A percentile compares a stretch with the other conserved stretches of the same genome.
Conservation (phyloP, 768 basidiomycete species). For the Phaeotremella fagi region DNA sequence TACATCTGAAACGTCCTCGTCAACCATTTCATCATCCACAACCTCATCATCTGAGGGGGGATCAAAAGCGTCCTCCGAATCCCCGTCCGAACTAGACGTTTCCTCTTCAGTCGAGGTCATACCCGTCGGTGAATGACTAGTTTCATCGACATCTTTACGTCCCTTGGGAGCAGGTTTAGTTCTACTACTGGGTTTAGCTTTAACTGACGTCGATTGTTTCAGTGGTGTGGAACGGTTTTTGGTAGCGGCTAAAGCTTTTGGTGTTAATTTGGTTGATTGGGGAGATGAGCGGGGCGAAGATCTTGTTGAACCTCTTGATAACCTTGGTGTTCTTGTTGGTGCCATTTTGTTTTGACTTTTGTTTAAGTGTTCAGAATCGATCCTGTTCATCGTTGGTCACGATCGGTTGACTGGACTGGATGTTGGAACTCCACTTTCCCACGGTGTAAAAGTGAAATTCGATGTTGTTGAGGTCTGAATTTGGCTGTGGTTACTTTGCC, state of each 20-base stretch:
- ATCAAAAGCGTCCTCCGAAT: conserved; percentile 30
- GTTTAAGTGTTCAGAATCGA: no score
- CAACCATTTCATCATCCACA: conserved; percentile 12
- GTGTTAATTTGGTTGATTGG: background rate
- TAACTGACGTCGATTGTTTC: background rate
- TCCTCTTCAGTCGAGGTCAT: conserved; percentile 17
- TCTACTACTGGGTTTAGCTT: conserved; percentile 4
- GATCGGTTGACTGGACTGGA: no score
- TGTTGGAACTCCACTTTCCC: background rate
- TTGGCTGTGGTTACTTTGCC: background rate
- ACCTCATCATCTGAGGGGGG: conserved; percentile 26
- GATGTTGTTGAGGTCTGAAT: background rate
- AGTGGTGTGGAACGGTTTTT: background rate
- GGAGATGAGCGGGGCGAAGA: conserved; percentile 8
- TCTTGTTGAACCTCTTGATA: background rate
- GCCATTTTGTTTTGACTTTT: background rate
- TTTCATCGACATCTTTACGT: conserved; percentile 52
- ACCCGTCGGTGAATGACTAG: conserved; percentile 32
- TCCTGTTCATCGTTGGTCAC: no score
- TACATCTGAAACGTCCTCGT: conserved; percentile 19
- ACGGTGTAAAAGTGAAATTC: background rate
- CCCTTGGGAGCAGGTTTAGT: background rate
- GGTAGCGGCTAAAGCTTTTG: background rate
- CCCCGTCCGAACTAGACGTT: conserved; percentile 18
- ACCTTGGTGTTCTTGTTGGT: background rate